Evolutionary conservation across 1,284 basidiomycete genomes (phyloP).

Genomic region (Lentinula novae-zelandiae): DNA sequence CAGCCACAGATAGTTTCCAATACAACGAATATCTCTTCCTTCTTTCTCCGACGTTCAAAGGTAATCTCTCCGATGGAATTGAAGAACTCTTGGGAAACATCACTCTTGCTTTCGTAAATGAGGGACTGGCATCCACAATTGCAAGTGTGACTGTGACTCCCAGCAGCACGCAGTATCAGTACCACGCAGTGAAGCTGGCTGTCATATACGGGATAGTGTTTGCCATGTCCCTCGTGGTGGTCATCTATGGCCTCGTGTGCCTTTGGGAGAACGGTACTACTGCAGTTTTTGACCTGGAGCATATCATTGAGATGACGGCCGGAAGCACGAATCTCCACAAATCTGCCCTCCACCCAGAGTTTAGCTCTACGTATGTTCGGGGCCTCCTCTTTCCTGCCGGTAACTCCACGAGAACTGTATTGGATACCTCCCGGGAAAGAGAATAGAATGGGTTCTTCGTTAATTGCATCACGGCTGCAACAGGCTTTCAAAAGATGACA

Average conservation of each 20-base stretch:
- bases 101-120: slow-evolving; percentile 1
- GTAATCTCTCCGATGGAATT: background rate
- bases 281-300: slow-evolving; percentile 4
- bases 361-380: background rate
- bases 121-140: background rate
- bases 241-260: background rate
- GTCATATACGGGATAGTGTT: slow-evolving; percentile 5
- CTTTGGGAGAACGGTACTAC: background rate
- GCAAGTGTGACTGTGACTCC: background rate
- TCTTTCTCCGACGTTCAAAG: background rate
- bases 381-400: background rate
- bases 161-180: slow-evolving; percentile 4
- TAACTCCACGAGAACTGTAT: background rate
- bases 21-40: background rate
- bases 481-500: no score
- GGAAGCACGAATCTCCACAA: background rate
- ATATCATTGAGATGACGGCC: slow-evolving; percentile 5
- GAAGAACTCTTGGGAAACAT: background rate
- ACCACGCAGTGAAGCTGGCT: background rate
- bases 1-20: background rate
- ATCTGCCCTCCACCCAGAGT: background rate
- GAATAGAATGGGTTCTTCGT: background rate
- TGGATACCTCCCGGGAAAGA: background rate
- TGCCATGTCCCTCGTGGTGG: background rate
- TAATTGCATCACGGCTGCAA: no score